phyloP scores from a whole-genome alignment of 2,329 filamentous ascomycete genomes.

The Fusarium sp. region DNA sequence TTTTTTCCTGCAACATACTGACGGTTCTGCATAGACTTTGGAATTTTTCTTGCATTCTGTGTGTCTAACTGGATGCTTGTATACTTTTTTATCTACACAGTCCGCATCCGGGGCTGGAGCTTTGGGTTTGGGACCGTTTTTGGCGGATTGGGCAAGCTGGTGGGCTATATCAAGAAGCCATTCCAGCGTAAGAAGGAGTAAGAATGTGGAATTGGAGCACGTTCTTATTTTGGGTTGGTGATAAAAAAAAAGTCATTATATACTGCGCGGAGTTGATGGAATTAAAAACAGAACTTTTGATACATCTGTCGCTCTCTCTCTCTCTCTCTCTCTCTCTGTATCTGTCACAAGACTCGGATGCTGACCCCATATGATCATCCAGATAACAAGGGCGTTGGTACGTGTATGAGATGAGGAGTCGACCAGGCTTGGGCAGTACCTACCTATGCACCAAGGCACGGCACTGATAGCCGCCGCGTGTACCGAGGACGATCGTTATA shows the following conservation, averaged over 20 bases:
- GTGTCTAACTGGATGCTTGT: conserved; percentile 76
- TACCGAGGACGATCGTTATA: too few relatives aligned
- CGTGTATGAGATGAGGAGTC: too few relatives aligned
- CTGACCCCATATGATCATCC: too few relatives aligned
- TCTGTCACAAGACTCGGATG: too few relatives aligned
- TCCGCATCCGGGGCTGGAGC: conserved; percentile 73
- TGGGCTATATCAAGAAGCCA: conserved; percentile 32
- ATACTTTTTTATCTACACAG: conserved; percentile 80
- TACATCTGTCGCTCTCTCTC: too few relatives aligned
- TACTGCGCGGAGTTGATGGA: not conserved
- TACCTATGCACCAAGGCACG: too few relatives aligned
- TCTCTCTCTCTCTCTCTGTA: too few relatives aligned
- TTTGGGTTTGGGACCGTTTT: conserved; percentile 67
- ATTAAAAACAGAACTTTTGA: too few relatives aligned
- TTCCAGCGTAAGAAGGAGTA: conserved; percentile 32
- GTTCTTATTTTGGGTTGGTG: too few relatives aligned
- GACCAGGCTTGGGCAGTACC: too few relatives aligned
- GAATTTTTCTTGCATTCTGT: conserved; percentile 76
- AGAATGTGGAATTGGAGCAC: not conserved
- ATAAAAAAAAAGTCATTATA: not conserved
- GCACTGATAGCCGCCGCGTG: too few relatives aligned
- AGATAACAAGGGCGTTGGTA: too few relatives aligned
- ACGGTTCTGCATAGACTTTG: conserved; percentile 58
- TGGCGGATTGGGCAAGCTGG: conserved; percentile 30
- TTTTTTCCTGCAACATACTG: not conserved